A percentile compares a stretch with the other conserved stretches of the same genome.
Evolutionary conservation across 1,139 yeast genomes (phyloP).

Genomic region (Saccharomyces hybrid): DNA sequence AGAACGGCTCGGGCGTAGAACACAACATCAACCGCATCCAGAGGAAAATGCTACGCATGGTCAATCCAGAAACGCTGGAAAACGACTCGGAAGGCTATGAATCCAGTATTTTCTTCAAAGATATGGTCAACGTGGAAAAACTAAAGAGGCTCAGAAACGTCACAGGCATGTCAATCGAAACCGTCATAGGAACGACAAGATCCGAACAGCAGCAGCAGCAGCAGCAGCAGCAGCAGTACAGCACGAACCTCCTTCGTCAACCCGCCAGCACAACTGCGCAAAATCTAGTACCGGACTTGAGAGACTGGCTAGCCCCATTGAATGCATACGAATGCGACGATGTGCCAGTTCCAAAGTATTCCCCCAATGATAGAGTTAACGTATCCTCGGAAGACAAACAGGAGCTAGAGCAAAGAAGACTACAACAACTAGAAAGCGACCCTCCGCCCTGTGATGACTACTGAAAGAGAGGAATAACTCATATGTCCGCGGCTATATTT

Average conservation of each 20-base stretch:
- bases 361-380: constrained; percentile 12
- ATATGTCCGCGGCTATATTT: neutral
- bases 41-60: constrained; percentile 11
- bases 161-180: constrained; percentile 68
- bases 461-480: neutral
- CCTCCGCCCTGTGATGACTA: constrained; percentile 24
- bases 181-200: constrained; percentile 70
- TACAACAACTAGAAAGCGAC: constrained; percentile 33
- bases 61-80: constrained; percentile 9
- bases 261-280: neutral
- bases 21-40: constrained; percentile 13
- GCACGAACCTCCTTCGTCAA: neutral
- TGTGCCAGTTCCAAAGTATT: constrained; percentile 24
- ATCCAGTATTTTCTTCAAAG: constrained; percentile 27
- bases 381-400: constrained; percentile 29
- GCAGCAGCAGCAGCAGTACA: constrained; percentile 9
- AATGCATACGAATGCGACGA: constrained; percentile 9
- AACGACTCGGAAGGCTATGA: constrained; percentile 13
- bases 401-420: constrained; percentile 31
- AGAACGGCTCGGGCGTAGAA: constrained; percentile 6
- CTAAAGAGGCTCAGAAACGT: constrained; percentile 69
- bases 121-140: constrained; percentile 69
- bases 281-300: constrained; percentile 5
- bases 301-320: constrained; percentile 17
- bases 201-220: constrained; percentile 26